Percentiles rank a stretch among this genome's conserved stretches.
These are phyloP conservation scores for Neonectria punicea DNA, from an alignment of 2,329 filamentous ascomycete genomes.

Conservation along the genomic window DNA sequence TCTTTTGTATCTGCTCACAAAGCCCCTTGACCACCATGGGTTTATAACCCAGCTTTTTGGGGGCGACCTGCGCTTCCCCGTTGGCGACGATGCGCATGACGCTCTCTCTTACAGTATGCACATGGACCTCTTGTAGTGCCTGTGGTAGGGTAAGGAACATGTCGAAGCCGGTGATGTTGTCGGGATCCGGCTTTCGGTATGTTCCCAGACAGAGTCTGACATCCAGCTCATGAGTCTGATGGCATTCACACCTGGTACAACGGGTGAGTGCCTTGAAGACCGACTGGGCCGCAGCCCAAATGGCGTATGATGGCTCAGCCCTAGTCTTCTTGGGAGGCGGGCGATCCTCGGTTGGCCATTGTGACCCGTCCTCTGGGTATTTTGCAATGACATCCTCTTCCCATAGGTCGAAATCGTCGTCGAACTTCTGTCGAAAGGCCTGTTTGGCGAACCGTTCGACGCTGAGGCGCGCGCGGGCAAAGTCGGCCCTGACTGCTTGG, in stretches of 20 bases:
- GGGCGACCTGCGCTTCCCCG: background rate
- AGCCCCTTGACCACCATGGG: slow-evolving; percentile 13
- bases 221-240: slow-evolving; percentile 5
- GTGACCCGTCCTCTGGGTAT: background rate
- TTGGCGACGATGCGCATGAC: background rate
- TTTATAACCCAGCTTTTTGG: background rate
- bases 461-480: background rate
- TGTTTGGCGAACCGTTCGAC: background rate
- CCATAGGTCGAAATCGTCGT: background rate
- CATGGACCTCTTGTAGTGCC: slow-evolving; percentile 11
- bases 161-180: slow-evolving; percentile 15
- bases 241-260: slow-evolving; percentile 16
- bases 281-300: slow-evolving; percentile 19
- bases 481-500: background rate
- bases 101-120: slow-evolving; percentile 6
- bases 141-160: slow-evolving; percentile 21
- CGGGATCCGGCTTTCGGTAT: slow-evolving; percentile 13
- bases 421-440: too few species aligned
- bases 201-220: slow-evolving; percentile 18
- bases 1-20: slow-evolving; percentile 12
- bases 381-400: background rate
- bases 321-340: background rate
- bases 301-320: slow-evolving; percentile 12
- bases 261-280: slow-evolving; percentile 15
- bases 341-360: background rate